Evolutionary conservation across 1,284 basidiomycete species (phyloP).

Genomic region (Sporisorium iseilematis-ciliati): DNA sequence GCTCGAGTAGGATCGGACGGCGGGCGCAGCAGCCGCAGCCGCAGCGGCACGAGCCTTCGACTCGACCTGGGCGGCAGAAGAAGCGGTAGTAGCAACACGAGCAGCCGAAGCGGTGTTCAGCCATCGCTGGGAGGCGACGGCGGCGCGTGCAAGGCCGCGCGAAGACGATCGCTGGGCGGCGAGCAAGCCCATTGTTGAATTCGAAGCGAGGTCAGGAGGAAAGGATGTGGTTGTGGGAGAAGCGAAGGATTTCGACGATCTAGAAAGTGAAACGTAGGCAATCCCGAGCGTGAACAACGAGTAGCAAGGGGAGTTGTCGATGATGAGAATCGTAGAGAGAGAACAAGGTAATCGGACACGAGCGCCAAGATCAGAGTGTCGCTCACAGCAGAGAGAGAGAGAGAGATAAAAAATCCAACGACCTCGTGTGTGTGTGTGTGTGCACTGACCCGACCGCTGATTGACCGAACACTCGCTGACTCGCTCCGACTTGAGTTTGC

Average conservation of each 20-base stretch:
- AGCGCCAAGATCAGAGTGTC: neutral
- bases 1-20: constrained; percentile 49
- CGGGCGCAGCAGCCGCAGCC: constrained; percentile 16
- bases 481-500: neutral
- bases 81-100: constrained; percentile 31
- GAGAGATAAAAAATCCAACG: neutral
- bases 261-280: neutral
- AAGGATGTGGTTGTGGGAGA: neutral
- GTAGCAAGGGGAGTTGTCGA: neutral
- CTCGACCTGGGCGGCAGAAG: constrained; percentile 22
- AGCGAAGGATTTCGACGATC: constrained; percentile 1
- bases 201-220: neutral
- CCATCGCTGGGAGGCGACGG: constrained; percentile 39
- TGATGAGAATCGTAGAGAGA: neutral
- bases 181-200: constrained; percentile 38
- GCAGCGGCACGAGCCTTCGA: constrained; percentile 28
- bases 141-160: constrained; percentile 40
- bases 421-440: neutral
- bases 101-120: constrained; percentile 32
- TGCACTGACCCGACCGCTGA: constrained; percentile 8
- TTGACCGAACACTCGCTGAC: neutral
- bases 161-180: constrained; percentile 46
- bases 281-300: neutral
- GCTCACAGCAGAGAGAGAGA: neutral
- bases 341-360: neutral